Evolutionary conservation across 495 filamentous ascomycete genomes (phyloP).

Genomic region (Hypoxylon lenormandii): DNA sequence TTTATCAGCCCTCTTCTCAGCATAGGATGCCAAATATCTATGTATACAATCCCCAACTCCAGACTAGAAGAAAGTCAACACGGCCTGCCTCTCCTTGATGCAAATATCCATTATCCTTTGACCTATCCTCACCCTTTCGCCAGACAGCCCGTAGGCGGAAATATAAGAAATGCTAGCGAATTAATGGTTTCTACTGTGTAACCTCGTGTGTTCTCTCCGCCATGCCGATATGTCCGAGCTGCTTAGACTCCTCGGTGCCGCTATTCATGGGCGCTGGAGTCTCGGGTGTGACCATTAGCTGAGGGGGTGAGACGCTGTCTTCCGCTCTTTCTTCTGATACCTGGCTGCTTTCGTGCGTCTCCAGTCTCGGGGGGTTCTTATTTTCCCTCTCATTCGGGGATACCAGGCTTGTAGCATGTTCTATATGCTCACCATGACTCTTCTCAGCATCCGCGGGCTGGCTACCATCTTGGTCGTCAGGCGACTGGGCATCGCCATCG

Average conservation of each 20-base stretch:
- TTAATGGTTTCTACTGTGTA: slow-evolving; percentile 47
- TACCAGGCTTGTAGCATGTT: slow-evolving; percentile 24
- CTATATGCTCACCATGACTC: slow-evolving; percentile 45
- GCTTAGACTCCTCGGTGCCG: slow-evolving; percentile 54
- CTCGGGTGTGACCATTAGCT: slow-evolving; percentile 57
- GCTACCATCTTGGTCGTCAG: slow-evolving; percentile 17
- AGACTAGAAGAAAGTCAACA: slow-evolving; percentile 35
- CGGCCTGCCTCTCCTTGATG: slow-evolving; percentile 34
- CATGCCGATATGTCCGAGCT: slow-evolving; percentile 51
- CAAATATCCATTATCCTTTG: slow-evolving; percentile 42
- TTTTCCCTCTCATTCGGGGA: slow-evolving; percentile 8
- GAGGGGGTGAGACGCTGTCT: slow-evolving; percentile 42
- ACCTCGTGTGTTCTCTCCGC: slow-evolving; percentile 49
- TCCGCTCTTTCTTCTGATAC: slow-evolving; percentile 9
- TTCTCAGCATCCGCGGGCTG: slow-evolving; percentile 38
- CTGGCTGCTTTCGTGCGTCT: slow-evolving; percentile 19
- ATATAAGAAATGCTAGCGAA: slow-evolving; percentile 9
- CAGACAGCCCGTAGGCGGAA: background rate
- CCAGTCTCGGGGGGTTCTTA: slow-evolving; percentile 16
- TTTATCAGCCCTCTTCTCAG: slow-evolving; percentile 21
- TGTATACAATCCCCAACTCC: slow-evolving; percentile 49
- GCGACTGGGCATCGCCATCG: slow-evolving; percentile 49
- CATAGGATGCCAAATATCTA: slow-evolving; percentile 41
- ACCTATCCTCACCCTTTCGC: slow-evolving; percentile 18
- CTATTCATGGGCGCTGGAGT: slow-evolving; percentile 50